phyloP scores from a whole-genome alignment of 2,329 filamentous ascomycete species.

The Aspergillus aculeatinus region DNA sequence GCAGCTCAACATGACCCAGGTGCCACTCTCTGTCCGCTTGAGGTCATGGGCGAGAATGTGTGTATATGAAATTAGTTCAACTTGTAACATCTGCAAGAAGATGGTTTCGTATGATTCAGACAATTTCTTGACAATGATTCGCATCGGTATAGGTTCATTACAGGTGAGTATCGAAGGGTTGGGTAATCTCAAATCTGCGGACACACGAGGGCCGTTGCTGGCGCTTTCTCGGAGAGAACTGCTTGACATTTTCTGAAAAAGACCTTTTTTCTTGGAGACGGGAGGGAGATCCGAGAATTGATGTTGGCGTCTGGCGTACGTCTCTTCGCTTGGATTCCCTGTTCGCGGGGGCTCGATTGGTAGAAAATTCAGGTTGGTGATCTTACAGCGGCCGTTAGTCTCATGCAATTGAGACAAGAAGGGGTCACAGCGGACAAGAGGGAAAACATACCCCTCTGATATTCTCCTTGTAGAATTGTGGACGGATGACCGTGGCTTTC shows the following conservation, averaged over 20 bases:
- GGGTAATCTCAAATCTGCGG: constrained; percentile 80
- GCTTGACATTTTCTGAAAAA: constrained; percentile 54
- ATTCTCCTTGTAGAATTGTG: constrained; percentile 87
- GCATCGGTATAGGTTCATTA: constrained; percentile 78
- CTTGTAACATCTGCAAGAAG: constrained; percentile 74
- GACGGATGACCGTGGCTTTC: constrained; percentile 91
- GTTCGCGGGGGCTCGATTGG: constrained; percentile 87
- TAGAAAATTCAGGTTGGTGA: constrained; percentile 74
- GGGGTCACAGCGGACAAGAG: background rate
- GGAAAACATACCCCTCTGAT: constrained; percentile 55
- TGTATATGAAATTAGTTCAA: constrained; percentile 78
- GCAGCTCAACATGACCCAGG: constrained; percentile 72
- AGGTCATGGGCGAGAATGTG: constrained; percentile 76
- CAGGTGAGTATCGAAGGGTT: constrained; percentile 87
- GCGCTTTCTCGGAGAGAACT: constrained; percentile 30
- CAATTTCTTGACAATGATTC: constrained; percentile 75
- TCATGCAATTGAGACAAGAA: background rate
- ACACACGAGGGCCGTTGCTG: constrained; percentile 56
- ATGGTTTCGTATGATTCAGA: constrained; percentile 67
- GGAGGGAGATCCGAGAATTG: constrained; percentile 50
- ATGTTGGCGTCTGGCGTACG: constrained; percentile 74
- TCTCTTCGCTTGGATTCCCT: constrained; percentile 67
- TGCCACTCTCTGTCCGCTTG: constrained; percentile 65
- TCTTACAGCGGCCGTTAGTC: constrained; percentile 24
- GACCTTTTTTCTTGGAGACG: constrained; percentile 53